Conservation (phyloP, 306 rosid genomes). For the Fagus crenata region DNA sequence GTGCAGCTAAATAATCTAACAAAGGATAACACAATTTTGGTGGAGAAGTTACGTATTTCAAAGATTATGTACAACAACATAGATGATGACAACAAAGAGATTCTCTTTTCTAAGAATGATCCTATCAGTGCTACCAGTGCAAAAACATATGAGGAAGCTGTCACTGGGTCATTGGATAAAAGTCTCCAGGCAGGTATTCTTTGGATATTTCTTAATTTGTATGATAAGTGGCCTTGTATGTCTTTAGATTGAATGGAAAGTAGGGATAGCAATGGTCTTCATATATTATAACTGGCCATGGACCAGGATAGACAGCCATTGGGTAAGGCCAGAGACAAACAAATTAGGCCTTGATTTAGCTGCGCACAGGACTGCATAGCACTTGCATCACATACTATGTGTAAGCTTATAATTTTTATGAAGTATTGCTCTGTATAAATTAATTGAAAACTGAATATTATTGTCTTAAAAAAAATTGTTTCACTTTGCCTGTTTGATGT, state of each 20-base stretch:
- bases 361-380: neutral
- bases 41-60: conserved; percentile 40
- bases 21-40: conserved; percentile 55
- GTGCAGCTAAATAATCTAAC: conserved; percentile 60
- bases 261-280: neutral
- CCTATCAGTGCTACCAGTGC: conserved; percentile 42
- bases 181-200: conserved; percentile 76
- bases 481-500: conserved; percentile 7
- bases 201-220: conserved; percentile 19
- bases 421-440: neutral
- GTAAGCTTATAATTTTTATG: neutral
- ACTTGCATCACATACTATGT: neutral
- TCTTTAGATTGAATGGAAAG: neutral
- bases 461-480: neutral
- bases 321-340: neutral
- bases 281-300: neutral
- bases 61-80: conserved; percentile 34
- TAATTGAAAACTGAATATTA: neutral
- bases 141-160: conserved; percentile 46
- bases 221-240: conserved; percentile 3
- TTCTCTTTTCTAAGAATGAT: conserved; percentile 43
- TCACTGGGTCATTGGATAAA: conserved; percentile 36
- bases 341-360: neutral
- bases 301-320: neutral
- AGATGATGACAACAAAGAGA: conserved; percentile 43